Percentiles rank a stretch among this genome's conserved stretches.
phyloP scores from a whole-genome alignment of 305 asterid species.

The Ruellia speciosa region DNA sequence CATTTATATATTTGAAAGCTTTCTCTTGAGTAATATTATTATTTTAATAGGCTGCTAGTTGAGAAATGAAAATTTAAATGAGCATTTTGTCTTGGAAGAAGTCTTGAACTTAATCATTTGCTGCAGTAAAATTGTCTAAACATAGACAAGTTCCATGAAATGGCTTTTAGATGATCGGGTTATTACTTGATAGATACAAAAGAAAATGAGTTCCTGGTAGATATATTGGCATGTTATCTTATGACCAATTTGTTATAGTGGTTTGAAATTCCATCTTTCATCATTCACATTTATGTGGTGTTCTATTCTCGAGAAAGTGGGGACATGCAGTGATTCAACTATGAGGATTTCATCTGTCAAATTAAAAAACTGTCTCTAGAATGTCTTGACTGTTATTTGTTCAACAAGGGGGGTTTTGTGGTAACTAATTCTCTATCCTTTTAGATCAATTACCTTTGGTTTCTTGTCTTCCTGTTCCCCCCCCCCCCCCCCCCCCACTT shows the following conservation, averaged over 20 bases:
- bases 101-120: background rate
- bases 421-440: background rate
- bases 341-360: too few species aligned
- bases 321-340: too few species aligned
- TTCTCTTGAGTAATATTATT: background rate
- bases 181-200: constrained; percentile 10
- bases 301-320: too few species aligned
- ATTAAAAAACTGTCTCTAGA: too few species aligned
- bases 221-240: background rate
- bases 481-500: constrained; percentile 6
- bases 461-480: constrained; percentile 9
- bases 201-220: background rate
- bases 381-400: too few species aligned
- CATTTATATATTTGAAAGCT: constrained; percentile 11
- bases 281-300: background rate
- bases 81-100: background rate
- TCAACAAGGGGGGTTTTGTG: too few species aligned
- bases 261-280: background rate
- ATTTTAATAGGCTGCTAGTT: background rate
- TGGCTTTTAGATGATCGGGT: constrained; percentile 11
- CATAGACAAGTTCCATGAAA: constrained; percentile 2
- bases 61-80: constrained; percentile 10
- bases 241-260: background rate
- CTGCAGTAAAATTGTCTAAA: background rate
- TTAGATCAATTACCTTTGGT: background rate